Evolutionary conservation across 805 yeast species (phyloP), one percentile per base, ranked within the genome.

Genomic region (Alloascoidea africana): DNA sequence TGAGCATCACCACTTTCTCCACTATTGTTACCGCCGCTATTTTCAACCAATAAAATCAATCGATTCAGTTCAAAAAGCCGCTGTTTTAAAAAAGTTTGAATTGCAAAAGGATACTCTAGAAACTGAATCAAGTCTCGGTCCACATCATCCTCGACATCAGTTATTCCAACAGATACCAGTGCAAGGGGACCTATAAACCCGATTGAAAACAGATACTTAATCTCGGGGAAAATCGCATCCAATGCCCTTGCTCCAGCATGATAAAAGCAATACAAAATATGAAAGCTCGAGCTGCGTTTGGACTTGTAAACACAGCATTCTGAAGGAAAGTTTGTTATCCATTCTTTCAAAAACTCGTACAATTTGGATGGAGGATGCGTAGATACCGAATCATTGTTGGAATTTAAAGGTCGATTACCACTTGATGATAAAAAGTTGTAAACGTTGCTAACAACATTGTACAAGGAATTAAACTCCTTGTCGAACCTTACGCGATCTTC

Each of bases 181-280:
- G 59, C 60, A 37, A 55, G 52, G 13, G 58, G 56, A 3, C 60
- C 62, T 38, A 51, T 48, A 42, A 57, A 59, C 1, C 59, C 55
- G 40, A 49, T 47, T 27, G 54, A 46, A 45, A 55, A 59, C 32
- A 53, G 50, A 41, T 57, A 59, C 32, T 60, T 42, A 3, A 53
- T 50, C 40, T 59, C 63, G 5, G 63, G 55, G 38, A 56, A 57
- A 19, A 59, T 44, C 1, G 62, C 58, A 39, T 52, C 58, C 35
- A 59, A 37, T 1, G 56, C 49, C n/a, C 55, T 46, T 11, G 55
- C 47, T 3, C 46, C 52, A 3, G 61, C 60, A 34, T 55, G 60
- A 42, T 48, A 59, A 41, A 54, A 59, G 5, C 53, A 40, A 18
- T 49, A 50, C 11, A 59, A 41, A 13, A 58, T 38, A 23, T 46